phyloP scores from a whole-genome alignment of 352 stramenopile species.

The Globisporangium radiosum region DNA sequence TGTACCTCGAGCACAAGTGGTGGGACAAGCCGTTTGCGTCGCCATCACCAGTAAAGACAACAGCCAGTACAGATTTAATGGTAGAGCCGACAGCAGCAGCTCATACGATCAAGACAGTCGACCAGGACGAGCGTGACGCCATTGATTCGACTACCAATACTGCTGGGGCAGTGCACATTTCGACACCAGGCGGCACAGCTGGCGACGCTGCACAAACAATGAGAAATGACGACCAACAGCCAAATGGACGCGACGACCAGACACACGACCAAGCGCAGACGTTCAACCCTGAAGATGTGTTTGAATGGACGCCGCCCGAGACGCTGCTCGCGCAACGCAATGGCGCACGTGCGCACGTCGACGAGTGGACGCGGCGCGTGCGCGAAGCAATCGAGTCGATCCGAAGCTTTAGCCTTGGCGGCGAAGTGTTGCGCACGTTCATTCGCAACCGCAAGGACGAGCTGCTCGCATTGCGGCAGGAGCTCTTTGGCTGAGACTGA shows the following conservation, averaged over 20 bases:
- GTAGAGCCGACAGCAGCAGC: background rate
- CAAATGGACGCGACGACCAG: background rate
- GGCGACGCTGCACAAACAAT: background rate
- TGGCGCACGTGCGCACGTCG: conserved; percentile 9
- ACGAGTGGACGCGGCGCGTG: conserved; percentile 37
- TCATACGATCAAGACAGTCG: background rate
- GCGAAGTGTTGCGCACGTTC: conserved; percentile 42
- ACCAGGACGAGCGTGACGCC: background rate
- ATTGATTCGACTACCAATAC: too few relatives aligned
- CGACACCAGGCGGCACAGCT: background rate
- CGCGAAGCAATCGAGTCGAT: conserved; percentile 38
- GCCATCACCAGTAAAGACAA: background rate
- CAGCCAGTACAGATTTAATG: too few relatives aligned
- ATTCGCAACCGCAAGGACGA: conserved; percentile 57
- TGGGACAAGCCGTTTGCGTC: conserved; percentile 23
- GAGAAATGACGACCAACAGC: background rate
- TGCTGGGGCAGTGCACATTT: too few relatives aligned
- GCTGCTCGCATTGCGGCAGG: conserved; percentile 39
- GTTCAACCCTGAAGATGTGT: conserved; percentile 49
- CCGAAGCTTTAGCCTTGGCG: conserved; percentile 52
- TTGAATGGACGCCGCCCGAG: conserved; percentile 47
- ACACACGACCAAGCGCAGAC: background rate
- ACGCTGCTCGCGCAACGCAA: conserved; percentile 17
- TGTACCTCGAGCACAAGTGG: conserved; percentile 49
- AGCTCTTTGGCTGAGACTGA: conserved; percentile 34